Evolutionary conservation across 345 rosid species (phyloP).

Genomic region (Mercurialis annua): DNA sequence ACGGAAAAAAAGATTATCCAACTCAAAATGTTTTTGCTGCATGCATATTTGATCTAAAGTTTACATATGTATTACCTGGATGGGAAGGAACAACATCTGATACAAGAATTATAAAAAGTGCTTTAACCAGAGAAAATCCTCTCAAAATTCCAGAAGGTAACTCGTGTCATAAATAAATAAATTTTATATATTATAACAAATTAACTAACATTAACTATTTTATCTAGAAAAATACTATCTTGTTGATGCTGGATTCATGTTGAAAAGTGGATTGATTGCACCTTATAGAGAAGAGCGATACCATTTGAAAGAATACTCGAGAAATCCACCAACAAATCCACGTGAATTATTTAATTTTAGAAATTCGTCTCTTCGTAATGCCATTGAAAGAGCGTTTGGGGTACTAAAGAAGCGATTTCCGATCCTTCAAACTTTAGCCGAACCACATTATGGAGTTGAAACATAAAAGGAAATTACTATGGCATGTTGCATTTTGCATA

Average conservation of each 20-base stretch:
- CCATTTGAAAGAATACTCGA: conserved; percentile 1
- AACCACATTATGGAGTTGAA: background rate
- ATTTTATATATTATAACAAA: background rate
- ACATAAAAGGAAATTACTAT: background rate
- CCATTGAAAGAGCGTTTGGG: background rate
- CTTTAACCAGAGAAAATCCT: background rate
- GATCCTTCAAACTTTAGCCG: background rate
- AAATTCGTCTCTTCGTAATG: background rate
- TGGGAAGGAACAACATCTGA: background rate
- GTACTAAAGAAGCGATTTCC: background rate
- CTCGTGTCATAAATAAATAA: background rate
- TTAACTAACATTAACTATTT: background rate
- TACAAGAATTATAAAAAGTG: background rate
- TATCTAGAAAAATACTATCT: background rate
- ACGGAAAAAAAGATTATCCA: too few species aligned
- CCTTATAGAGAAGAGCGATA: conserved; percentile 1
- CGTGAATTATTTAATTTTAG: background rate
- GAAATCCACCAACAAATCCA: background rate
- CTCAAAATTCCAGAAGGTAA: background rate
- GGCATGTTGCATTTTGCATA: background rate
- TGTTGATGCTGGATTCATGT: background rate
- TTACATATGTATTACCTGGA: background rate
- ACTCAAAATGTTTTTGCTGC: too few species aligned
- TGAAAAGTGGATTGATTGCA: background rate
- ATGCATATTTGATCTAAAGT: too few species aligned